A percentile compares a stretch with the other conserved stretches of the same genome.
Conservation (phyloP, 148 eudicot species). For the Chenopodium quinoa region DNA sequence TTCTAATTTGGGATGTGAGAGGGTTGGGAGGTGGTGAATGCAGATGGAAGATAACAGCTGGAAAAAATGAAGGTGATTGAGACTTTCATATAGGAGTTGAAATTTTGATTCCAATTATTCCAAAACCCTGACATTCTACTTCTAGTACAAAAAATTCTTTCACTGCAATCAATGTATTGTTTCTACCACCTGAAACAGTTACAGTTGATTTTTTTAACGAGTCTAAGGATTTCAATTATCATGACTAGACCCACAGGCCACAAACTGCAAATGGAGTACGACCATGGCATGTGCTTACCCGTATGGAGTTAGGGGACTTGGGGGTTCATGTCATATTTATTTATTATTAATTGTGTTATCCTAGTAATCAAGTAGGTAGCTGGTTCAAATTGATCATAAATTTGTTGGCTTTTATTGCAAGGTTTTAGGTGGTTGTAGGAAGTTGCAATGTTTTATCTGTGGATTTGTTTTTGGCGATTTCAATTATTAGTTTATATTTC, state of each 20-base stretch:
- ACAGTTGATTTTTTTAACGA: neutral
- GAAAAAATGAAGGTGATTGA: neutral
- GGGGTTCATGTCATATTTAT: neutral
- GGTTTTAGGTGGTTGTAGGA: neutral
- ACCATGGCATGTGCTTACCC: constrained; percentile 9
- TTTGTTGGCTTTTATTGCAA: constrained; percentile 8
- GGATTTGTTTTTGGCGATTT: neutral
- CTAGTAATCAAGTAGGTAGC: too few relatives aligned
- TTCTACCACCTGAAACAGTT: neutral
- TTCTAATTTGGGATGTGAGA: neutral
- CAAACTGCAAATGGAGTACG: neutral
- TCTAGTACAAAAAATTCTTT: too few relatives aligned
- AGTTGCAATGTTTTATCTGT: neutral
- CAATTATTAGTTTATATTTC: neutral
- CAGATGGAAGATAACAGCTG: neutral
- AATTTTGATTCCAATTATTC: neutral
- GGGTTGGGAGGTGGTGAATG: neutral
- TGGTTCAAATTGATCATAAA: neutral
- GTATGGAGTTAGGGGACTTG: neutral
- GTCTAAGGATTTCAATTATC: neutral
- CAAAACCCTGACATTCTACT: too few relatives aligned
- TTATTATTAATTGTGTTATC: neutral
- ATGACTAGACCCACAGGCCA: neutral
- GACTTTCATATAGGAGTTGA: neutral
- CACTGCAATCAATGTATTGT: neutral